phyloP scores from a whole-genome alignment of 306 rosid species.

The Lupinus albus region DNA sequence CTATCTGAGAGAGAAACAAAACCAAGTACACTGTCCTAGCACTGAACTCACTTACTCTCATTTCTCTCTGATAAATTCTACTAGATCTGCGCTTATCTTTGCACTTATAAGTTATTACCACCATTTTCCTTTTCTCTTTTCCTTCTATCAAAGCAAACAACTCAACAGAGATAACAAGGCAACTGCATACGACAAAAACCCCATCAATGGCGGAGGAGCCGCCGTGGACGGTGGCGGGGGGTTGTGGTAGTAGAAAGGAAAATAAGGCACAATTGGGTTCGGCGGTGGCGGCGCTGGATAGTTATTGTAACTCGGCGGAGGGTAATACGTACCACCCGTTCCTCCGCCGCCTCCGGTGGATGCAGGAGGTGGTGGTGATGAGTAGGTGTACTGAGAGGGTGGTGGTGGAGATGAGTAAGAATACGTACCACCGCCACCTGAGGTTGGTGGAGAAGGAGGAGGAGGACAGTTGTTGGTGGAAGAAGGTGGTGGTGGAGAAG shows the following conservation, averaged over 20 bases:
- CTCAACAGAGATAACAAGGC: slow-evolving; percentile 33
- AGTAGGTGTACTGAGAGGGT: slow-evolving; percentile 50
- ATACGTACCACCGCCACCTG: slow-evolving; percentile 34
- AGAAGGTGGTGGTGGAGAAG: slow-evolving; percentile 45
- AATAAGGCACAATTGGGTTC: slow-evolving; percentile 91
- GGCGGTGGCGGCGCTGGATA: slow-evolving; percentile 87
- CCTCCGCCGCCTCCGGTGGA: slow-evolving; percentile 40
- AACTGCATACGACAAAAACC: slow-evolving; percentile 20
- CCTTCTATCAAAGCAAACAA: slow-evolving; percentile 44
- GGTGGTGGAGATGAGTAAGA: slow-evolving; percentile 73
- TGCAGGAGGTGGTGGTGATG: slow-evolving; percentile 46
- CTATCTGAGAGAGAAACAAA: not conserved
- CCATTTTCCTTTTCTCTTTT: not conserved
- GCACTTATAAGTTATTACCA: slow-evolving; percentile 52
- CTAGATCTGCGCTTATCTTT: slow-evolving; percentile 66
- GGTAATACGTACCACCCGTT: slow-evolving; percentile 48
- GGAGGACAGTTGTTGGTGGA: slow-evolving; percentile 60
- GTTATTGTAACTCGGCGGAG: slow-evolving; percentile 57
- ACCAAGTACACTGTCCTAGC: slow-evolving; percentile 17
- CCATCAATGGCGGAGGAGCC: slow-evolving; percentile 33
- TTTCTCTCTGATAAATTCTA: slow-evolving; percentile 9
- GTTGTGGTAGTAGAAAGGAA: slow-evolving; percentile 72
- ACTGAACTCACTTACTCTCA: slow-evolving; percentile 32
- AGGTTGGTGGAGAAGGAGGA: slow-evolving; percentile 63
- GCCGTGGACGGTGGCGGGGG: slow-evolving; percentile 70